Evolutionary conservation across 2,329 filamentous ascomycete species (phyloP), one percentile per base, ranked within the genome.

Genomic region (Didymella keratinophila): DNA sequence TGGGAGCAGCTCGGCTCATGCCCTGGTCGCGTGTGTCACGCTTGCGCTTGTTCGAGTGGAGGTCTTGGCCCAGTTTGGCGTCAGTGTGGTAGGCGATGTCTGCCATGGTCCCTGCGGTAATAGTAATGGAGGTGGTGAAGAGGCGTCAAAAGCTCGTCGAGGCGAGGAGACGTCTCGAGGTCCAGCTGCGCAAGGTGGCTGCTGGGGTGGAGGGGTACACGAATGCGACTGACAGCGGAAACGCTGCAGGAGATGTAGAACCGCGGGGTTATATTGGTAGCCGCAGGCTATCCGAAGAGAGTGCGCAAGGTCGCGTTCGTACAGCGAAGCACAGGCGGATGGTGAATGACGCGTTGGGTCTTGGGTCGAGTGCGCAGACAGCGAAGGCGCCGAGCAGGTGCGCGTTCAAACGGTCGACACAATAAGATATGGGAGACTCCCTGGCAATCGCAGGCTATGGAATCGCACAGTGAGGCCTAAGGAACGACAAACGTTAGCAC

Each of bases 1-100:
- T 69, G 30, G 76, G 76, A 18, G 76, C 75, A 27, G 78, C 67
- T 49, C 79, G 69, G 34, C 70, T 68, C 58, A 71, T 61, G 66
- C 78, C 75, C 72, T 78, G 72, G 50, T 82, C 80, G 57, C 78
- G 76, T 28, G 78, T 71, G 48, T 80, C 79, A 56, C 80, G 79
- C 73, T 82, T 82, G 52, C 80, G 75, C 69, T 82, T 82, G 66
- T 77, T 78, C 49, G 69, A 69, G 52, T 73, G 70, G 16, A 68
- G 57, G 25, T 66, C 62, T 53, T 68, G 70, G 63, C 73, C 71
- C 61, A 76, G 62, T 64, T 77, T 77, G 57, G 69, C 63, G 55
- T 75, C 68, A 56, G 75, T 71, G 36, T 72, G 73, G 52, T 78
- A 77, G 51, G 76, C 74, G 57, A 73, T 76, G 50, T 78, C 75